Percentiles rank a stretch among this genome's conserved stretches.
These are phyloP conservation scores for Ceratocystis ficicola DNA, from an alignment of 2,329 filamentous ascomycete species.

Conservation along the genomic window DNA sequence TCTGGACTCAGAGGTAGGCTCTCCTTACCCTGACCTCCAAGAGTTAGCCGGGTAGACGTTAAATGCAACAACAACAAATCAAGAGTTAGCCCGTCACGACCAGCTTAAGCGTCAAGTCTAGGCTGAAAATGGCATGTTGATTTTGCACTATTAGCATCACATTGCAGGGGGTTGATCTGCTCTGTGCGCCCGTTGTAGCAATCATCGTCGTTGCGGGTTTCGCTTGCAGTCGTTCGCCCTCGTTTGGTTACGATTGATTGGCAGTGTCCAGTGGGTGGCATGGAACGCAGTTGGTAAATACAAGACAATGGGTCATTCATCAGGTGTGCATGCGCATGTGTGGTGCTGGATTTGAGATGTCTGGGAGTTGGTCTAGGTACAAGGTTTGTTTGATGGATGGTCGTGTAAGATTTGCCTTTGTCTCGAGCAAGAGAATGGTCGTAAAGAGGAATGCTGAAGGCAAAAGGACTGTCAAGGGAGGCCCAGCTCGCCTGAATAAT, in stretches of 20 bases:
- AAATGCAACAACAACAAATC: not conserved
- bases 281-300: not conserved
- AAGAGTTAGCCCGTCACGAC: not conserved
- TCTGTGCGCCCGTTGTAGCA: slow-evolving; percentile 8
- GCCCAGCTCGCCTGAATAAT: not conserved
- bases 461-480: not conserved
- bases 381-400: not conserved
- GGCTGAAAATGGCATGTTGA: slow-evolving; percentile 5
- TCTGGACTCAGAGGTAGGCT: not conserved
- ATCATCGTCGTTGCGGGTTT: not conserved
- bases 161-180: slow-evolving; percentile 6
- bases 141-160: slow-evolving; percentile 6
- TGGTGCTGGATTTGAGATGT: too few species aligned
- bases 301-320: too few species aligned
- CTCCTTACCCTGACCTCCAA: not conserved
- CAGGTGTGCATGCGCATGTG: too few species aligned
- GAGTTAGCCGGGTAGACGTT: too few species aligned
- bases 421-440: not conserved
- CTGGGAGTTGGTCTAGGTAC: not conserved
- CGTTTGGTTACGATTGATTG: not conserved
- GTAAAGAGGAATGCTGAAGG: too few species aligned
- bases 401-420: not conserved
- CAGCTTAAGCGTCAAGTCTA: slow-evolving; percentile 2
- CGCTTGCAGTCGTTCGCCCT: not conserved
- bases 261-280: not conserved